Evolutionary conservation across 179 eudicot genomes (phyloP), one percentile per base, ranked within the genome.

Genomic region (Drosera spatulata): DNA sequence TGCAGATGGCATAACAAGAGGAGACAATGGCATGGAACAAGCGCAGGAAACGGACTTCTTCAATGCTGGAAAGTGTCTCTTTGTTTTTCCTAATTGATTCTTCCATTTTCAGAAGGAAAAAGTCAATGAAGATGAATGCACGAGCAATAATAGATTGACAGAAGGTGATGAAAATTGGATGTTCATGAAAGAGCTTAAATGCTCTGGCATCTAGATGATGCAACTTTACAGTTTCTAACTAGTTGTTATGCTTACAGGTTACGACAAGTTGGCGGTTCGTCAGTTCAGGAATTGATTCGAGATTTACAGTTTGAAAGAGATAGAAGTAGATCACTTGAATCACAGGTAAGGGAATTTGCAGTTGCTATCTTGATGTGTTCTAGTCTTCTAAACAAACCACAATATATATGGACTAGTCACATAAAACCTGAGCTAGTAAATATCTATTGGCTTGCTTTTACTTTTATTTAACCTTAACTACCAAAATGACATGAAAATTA

Each of bases 261-360:
- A 63, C 55, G 62, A 39, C 55, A 61, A 59, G 54, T 55, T 7
- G 63, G 10, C 48, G 75, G 65, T 51, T 15, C 66, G 22, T 58
- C 37, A 47, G 10, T 37, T 50, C 51, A 40, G 33, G 62, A 66
- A 22, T 60, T 72, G 65, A 11, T 60, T 66, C 60, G 46, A 38
- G 75, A 64, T 15, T 56, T 81, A 70, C 67, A 79, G 42, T 11
- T 37, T 37, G 85, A 79, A 67, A 73, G 58, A 63, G 80, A 81
- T 2, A 64, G 55, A 62, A n/a, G 50, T 39, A 55, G 44, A 63
- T 72, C 75, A 67, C 74, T 86, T 42, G 75, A 83, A 74, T 50
- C 54, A 47, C 55, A 69, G 70, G 89, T 79, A 71, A 78, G 84
- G 53, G 7, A 4, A 10, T 22, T 14, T 15, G n/a, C 22, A 10